Evolutionary conservation across 805 yeast species (phyloP), one percentile per base, ranked within the genome.

Genomic region (Ogataea salicorniae): DNA sequence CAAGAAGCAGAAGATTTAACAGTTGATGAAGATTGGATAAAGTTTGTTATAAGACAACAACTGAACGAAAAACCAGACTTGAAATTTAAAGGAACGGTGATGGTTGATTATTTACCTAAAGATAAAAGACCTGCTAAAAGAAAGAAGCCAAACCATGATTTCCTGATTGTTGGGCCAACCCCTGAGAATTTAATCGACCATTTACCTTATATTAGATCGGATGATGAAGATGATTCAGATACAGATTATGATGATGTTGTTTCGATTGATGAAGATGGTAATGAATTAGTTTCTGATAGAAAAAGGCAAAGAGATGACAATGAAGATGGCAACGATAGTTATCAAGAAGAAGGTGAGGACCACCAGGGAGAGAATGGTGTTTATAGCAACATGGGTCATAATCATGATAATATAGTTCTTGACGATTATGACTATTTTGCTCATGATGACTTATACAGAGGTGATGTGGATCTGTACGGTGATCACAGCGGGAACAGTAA

Each of bases 21-120:
- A 5, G 53, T 61, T 2, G 70, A 66, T 49, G 63, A 59, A 8
- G 69, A 67, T 46, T 67, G 71, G 71, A 52, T 67, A 5, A 59
- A 57, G 26, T 66, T 58, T 47, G 47, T 62, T 11, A 44, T 64
- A 6, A 53, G 70, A 45, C 65, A 59, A 33, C 63, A 61, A 40
- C 36, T 62, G 13, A 52, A 48, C 29, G 61, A 59, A 16, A 51
- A 49, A 23, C 58, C 59, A 3, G 62, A 60, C 11, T 16, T 55
- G 3, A 64, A 59, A 41, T 58, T 62, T 34, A 53, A 57, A 40
- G 66, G 64, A 1, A 55, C 67, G 0, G 62, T 63, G 0, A 42
- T 66, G 5, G 47, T 53, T 1, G 58, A 62, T 16, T 52, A 55
- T 42, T 46, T 61, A 26, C 68, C 68, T 2, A 42, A 53, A n/a